Base-by-base conservation (phyloP, 495 filamentous ascomycete species). In the Xylaria cubensis region DNA sequence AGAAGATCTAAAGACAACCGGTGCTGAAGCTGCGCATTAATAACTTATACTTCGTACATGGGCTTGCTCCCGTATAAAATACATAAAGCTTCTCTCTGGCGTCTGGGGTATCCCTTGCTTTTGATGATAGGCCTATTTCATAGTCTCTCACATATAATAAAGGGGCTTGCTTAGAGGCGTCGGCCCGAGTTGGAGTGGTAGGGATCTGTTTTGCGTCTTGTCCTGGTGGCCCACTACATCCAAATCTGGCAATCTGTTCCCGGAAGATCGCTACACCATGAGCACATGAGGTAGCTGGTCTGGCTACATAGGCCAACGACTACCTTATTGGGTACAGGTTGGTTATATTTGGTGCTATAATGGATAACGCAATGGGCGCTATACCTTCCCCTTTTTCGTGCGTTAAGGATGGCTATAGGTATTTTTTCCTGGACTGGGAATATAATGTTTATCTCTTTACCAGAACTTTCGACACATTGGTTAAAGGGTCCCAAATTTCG, bases 151-250 rank as follows among this genome's bases (percentile, higher is more conserved):
- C 53, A 56, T 56, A 48, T 64, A 32, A 51, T 51, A 29, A 66
- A 50, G 64, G 64, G 64, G 64, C 29, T 66, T 46, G 32, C 32
- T 61, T 61, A 8, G 32, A 66, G 64, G 64, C 64, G 46, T 66
- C 46, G 46, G 64, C 9, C 64, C 64, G 64, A 51, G 64, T 66
- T 39, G 64, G 48, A 66, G 46, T 12, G 46, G 46, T 66, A 66
- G 64, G 64, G 64, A 53, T 66, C 3, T 29, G 21, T 51, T 66
- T 34, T 53, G 48, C 21, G 13, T 66, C 44, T 66, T 24, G 26
- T 24, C 17, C 26, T 13, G 63, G 63, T 34, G 64, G 46, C 26
- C 64, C 64, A 66, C 64, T 51, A 26, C 46, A 36, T 53, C 46
- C 64, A 36, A 66, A 53, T 32, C 29, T 50, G 64, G 26, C 64